phyloP scores from a whole-genome alignment of 257 asterid species.

The Galeopsis tetrahit region DNA sequence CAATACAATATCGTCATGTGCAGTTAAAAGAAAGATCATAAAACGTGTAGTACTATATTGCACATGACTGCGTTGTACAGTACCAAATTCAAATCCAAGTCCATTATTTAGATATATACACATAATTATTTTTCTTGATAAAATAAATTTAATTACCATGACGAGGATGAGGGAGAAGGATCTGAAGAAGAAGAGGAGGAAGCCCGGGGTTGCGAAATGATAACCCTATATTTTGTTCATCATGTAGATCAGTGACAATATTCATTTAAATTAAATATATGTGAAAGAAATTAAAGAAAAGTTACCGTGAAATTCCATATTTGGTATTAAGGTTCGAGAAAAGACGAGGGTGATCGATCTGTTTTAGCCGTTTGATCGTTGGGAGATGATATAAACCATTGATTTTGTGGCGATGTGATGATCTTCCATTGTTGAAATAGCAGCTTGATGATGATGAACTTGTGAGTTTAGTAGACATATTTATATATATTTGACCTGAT shows the following conservation, averaged over 20 bases:
- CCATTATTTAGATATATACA: no score
- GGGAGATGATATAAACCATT: slow-evolving; percentile 3
- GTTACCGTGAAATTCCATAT: slow-evolving; percentile 33
- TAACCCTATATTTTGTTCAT: slow-evolving; percentile 15
- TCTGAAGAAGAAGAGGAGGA: slow-evolving; percentile 31
- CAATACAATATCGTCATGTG: no score
- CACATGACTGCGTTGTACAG: no score
- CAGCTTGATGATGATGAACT: slow-evolving; percentile 30
- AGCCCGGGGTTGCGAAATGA: slow-evolving; percentile 19
- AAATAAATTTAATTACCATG: slow-evolving; percentile 28
- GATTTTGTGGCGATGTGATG: slow-evolving; percentile 3
- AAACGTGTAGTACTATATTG: no score
- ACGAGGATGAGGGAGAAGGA: slow-evolving; percentile 30
- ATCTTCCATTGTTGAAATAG: slow-evolving; percentile 31
- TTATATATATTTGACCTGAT: slow-evolving; percentile 5
- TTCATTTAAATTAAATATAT: not conserved
- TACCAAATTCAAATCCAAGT: no score
- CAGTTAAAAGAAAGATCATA: no score
- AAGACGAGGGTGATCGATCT: slow-evolving; percentile 29
- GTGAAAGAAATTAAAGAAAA: not conserved
- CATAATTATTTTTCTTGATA: not conserved
- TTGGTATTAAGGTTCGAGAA: slow-evolving; percentile 31
- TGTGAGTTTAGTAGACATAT: slow-evolving; percentile 37
- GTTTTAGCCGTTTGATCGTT: slow-evolving; percentile 7
- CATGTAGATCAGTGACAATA: not conserved